Evolutionary conservation across 495 filamentous ascomycete genomes (phyloP).

Genomic region (Penicillium lagena): DNA sequence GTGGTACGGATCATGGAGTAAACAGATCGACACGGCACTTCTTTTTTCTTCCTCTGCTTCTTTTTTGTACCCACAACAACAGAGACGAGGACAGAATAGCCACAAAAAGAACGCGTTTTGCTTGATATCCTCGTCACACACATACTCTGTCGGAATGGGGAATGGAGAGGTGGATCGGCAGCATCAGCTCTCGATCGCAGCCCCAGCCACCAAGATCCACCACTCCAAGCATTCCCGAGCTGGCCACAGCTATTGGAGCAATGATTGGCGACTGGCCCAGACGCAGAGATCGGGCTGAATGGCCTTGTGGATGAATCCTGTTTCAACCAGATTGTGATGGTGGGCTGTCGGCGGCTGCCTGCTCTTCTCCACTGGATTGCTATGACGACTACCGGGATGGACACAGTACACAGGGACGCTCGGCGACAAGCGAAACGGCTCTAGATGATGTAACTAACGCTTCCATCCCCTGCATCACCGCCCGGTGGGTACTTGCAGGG

Average conservation of each 20-base stretch:
- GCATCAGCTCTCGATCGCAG: constrained; percentile 16
- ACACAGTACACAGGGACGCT: too few species aligned
- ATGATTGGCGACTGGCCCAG: constrained; percentile 16
- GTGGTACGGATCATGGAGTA: too few species aligned
- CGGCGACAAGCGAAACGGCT: too few species aligned
- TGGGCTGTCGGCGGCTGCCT: not conserved
- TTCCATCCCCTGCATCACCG: too few species aligned
- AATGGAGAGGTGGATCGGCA: constrained; percentile 15
- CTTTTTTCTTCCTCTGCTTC: not conserved
- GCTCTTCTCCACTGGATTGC: constrained; percentile 11
- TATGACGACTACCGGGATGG: constrained; percentile 9
- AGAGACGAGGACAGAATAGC: too few species aligned
- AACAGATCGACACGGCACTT: not conserved
- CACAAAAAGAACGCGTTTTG: too few species aligned
- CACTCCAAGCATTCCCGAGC: constrained; percentile 13
- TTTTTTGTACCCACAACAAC: not conserved
- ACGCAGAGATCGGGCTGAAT: constrained; percentile 16
- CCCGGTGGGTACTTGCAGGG: too few species aligned
- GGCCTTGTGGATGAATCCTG: constrained; percentile 13
- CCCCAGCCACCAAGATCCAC: constrained; percentile 23
- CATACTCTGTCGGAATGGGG: constrained; percentile 1
- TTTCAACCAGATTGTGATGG: constrained; percentile 10
- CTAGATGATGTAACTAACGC: too few species aligned
- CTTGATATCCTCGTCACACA: too few species aligned
- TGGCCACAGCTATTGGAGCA: constrained; percentile 1